Percentiles rank a stretch among this genome's conserved stretches.
Evolutionary conservation across 75 land plant species (phyloP).

Genomic region (Cupressus sempervirens): DNA sequence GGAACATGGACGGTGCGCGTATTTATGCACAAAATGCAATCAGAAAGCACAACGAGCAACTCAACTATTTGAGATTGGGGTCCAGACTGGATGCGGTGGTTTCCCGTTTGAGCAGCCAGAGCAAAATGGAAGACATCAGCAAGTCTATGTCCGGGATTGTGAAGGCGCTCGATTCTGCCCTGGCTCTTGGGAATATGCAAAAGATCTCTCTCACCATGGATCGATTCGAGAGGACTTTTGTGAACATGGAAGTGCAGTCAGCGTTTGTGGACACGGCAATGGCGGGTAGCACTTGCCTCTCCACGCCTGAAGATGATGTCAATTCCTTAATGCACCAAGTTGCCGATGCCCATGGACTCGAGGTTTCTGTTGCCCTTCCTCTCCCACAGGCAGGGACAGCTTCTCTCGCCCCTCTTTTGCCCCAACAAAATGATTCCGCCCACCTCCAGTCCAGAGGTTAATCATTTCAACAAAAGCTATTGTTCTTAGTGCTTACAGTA

Average conservation of each 20-base stretch:
- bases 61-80: constrained; percentile 84
- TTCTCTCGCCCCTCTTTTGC: constrained; percentile 12
- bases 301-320: constrained; percentile 25
- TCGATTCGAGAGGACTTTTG: constrained; percentile 35
- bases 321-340: constrained; percentile 41
- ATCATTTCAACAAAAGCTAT: neutral
- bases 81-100: constrained; percentile 94
- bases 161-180: constrained; percentile 59
- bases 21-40: constrained; percentile 92
- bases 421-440: constrained; percentile 36
- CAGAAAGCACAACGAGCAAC: constrained; percentile 88
- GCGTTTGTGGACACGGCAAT: constrained; percentile 40
- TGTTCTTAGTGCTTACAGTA: neutral
- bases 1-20: constrained; percentile 92
- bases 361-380: constrained; percentile 42
- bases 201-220: constrained; percentile 51
- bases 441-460: constrained; percentile 21
- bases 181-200: constrained; percentile 65
- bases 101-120: constrained; percentile 74
- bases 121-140: constrained; percentile 59
- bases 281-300: constrained; percentile 42
- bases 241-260: constrained; percentile 47
- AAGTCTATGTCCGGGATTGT: constrained; percentile 76
- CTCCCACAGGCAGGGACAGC: constrained; percentile 32
- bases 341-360: constrained; percentile 42